Evolutionary conservation across 2,329 filamentous ascomycete genomes (phyloP).

Genomic region (Colletotrichum sp.): DNA sequence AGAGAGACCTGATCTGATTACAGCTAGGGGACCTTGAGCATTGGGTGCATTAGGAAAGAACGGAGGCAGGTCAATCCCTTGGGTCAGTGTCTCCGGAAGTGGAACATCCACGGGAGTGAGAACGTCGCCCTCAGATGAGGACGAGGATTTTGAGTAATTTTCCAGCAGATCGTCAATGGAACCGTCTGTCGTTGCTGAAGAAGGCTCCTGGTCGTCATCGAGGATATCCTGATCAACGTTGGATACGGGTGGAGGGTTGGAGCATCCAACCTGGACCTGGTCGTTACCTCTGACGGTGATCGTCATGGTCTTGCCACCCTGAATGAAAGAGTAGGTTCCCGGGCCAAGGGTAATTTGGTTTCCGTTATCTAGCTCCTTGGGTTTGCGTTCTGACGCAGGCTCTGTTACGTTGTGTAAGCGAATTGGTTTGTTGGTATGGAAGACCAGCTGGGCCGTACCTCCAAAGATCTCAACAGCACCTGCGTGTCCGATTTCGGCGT

Average conservation of each 20-base stretch:
- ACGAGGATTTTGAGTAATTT: not conserved
- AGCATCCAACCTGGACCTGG: not conserved
- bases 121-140: not conserved
- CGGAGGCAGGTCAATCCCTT: not conserved
- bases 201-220: not conserved
- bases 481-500: not conserved
- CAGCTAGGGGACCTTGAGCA: not conserved
- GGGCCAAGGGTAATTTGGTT: not conserved
- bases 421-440: not conserved
- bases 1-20: slow-evolving; percentile 19
- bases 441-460: not conserved
- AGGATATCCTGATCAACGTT: not conserved
- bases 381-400: not conserved
- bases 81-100: not conserved
- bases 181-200: not conserved
- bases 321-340: not conserved
- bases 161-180: not conserved
- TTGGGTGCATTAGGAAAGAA: not conserved
- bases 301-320: not conserved
- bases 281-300: not conserved
- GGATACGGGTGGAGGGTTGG: not conserved
- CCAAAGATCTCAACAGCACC: not conserved
- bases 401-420: not conserved
- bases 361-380: not conserved
- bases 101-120: not conserved